A percentile compares a stretch with the other conserved stretches of the same genome.
Conservation (phyloP, 768 basidiomycete species). For the Phylloporus sp. region DNA sequence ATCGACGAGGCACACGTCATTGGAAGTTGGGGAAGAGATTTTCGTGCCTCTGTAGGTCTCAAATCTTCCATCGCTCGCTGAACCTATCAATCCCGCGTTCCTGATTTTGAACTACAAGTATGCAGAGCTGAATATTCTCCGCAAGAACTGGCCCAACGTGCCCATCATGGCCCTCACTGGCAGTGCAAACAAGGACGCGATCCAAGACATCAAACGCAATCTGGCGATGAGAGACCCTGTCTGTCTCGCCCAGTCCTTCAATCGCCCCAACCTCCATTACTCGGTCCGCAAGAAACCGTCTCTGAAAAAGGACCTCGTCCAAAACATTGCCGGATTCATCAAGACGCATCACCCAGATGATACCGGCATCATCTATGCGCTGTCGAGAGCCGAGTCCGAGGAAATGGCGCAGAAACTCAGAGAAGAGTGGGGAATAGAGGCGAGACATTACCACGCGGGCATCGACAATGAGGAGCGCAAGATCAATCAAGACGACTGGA, state of each 20-base stretch:
- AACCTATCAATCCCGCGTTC: neutral
- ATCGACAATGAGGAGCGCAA: conserved; percentile 61
- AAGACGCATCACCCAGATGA: conserved; percentile 47
- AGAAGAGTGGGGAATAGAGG: conserved; percentile 51
- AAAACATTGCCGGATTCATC: conserved; percentile 71
- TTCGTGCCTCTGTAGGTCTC: conserved; percentile 68
- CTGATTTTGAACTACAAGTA: conserved; percentile 47
- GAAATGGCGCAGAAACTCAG: conserved; percentile 66
- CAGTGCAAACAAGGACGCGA: conserved; percentile 77
- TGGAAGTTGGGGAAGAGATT: conserved; percentile 90
- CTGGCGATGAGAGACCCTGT: conserved; percentile 59
- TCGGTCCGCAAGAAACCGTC: conserved; percentile 47
- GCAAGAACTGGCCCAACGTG: conserved; percentile 67
- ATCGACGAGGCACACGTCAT: conserved; percentile 97
- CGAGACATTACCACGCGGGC: conserved; percentile 83
- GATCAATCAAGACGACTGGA: conserved; percentile 66
- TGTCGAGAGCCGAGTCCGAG: conserved; percentile 71
- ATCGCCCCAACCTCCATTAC: conserved; percentile 88
- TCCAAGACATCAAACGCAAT: conserved; percentile 71
- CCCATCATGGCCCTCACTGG: conserved; percentile 98
- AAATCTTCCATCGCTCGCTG: neutral
- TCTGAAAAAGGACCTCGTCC: conserved; percentile 38
- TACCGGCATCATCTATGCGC: conserved; percentile 84
- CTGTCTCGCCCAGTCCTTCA: conserved; percentile 76
- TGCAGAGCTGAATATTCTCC: conserved; percentile 58